Percentiles rank a stretch among this genome's conserved stretches.
phyloP scores from a whole-genome alignment of 352 stramenopile species.

The Bremia lactucae region DNA sequence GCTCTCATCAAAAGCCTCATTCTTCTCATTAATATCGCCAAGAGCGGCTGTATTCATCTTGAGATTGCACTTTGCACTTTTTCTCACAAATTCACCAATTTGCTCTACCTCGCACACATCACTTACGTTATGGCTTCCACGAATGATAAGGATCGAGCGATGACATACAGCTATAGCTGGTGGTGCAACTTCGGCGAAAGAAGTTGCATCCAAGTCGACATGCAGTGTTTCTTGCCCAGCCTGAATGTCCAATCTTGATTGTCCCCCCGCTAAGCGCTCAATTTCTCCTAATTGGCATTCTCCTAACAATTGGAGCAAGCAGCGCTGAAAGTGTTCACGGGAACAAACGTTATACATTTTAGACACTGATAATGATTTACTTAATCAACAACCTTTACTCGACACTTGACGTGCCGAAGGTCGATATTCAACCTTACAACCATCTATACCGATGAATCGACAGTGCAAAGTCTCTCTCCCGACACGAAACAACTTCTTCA shows the following conservation, averaged over 20 bases:
- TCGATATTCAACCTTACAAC: conserved; percentile 60
- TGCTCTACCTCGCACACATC: neutral
- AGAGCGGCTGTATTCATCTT: conserved; percentile 2
- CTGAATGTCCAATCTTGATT: too few relatives aligned
- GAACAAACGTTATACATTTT: too few relatives aligned
- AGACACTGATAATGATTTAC: neutral
- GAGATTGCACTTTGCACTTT: conserved; percentile 6
- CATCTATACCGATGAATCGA: conserved; percentile 20
- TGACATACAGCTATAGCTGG: too few relatives aligned
- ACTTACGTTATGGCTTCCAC: too few relatives aligned
- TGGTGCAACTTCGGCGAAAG: conserved; percentile 7
- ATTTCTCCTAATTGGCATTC: conserved; percentile 5
- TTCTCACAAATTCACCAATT: conserved; percentile 11
- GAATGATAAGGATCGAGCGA: too few relatives aligned
- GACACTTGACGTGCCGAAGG: conserved; percentile 43
- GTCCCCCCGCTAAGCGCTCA: too few relatives aligned
- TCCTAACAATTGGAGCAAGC: conserved; percentile 31
- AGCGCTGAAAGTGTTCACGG: too few relatives aligned
- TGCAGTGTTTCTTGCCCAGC: conserved; percentile 2
- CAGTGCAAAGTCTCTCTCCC: conserved; percentile 1
- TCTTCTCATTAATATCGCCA: conserved; percentile 3
- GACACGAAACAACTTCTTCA: conserved; percentile 9
- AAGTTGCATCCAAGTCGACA: conserved; percentile 1
- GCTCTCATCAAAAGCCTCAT: neutral
- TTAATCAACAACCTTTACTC: conserved; percentile 33